These are phyloP conservation scores for Melaleuca quinquenervia DNA, from an alignment of 345 rosid species.

Conservation along the genomic window DNA sequence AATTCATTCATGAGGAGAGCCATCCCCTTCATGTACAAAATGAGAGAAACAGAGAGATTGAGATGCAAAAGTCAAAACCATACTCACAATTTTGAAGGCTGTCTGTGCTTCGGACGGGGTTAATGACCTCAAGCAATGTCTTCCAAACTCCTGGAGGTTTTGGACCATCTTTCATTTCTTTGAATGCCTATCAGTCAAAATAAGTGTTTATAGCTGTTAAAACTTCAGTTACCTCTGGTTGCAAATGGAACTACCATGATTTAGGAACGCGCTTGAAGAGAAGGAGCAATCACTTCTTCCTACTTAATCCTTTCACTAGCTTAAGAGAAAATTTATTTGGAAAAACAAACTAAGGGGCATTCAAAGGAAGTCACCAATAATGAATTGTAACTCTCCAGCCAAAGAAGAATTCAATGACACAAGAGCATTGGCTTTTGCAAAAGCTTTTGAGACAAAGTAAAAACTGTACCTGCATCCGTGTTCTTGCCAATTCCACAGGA, in stretches of 20 bases:
- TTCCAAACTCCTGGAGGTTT: slow-evolving; percentile 85
- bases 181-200: slow-evolving; percentile 54
- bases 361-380: neutral
- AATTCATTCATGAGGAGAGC: neutral
- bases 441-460: neutral
- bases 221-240: neutral
- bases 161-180: slow-evolving; percentile 46
- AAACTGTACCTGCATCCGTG: slow-evolving; percentile 82
- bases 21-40: neutral
- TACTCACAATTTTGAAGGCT: slow-evolving; percentile 43
- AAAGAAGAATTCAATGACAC: neutral
- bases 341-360: neutral
- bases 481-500: slow-evolving; percentile 89
- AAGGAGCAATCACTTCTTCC: neutral
- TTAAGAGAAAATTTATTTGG: neutral
- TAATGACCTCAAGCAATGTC: slow-evolving; percentile 63
- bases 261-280: neutral
- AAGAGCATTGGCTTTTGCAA: neutral
- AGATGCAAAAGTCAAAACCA: neutral
- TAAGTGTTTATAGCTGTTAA: neutral
- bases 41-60: neutral
- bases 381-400: neutral
- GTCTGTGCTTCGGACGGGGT: slow-evolving; percentile 37
- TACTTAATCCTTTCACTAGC: neutral
- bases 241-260: neutral